These are phyloP conservation scores for Kuraishia cidri DNA, from an alignment of 805 yeast species.

Conservation along the genomic window DNA sequence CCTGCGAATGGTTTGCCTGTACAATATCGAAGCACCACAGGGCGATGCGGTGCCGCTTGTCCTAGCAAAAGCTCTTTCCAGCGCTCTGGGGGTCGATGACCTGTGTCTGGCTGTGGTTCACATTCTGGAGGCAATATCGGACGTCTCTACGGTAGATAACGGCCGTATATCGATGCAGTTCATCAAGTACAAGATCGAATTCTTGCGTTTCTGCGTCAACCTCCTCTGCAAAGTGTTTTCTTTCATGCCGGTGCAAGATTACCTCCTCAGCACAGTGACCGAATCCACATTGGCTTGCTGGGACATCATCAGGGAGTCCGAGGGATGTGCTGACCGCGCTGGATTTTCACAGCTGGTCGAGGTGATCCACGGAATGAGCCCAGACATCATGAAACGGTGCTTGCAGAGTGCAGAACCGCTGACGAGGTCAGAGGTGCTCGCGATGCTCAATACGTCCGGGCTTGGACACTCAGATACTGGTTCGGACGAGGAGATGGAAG, in stretches of 20 bases:
- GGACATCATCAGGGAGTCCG: constrained; percentile 5
- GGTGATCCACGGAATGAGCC: constrained; percentile 1
- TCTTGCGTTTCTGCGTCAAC: constrained; percentile 12
- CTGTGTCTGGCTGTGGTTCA: constrained; percentile 13
- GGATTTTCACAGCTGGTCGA: not conserved
- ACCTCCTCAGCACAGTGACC: constrained; percentile 11
- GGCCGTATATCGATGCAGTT: constrained; percentile 19
- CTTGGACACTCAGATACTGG: not conserved
- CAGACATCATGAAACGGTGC: not conserved
- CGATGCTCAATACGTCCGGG: not conserved
- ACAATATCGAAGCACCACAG: too few species aligned
- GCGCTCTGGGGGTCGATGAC: constrained; percentile 14
- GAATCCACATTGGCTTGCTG: constrained; percentile 14
- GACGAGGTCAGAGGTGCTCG: not conserved
- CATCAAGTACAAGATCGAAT: constrained; percentile 13
- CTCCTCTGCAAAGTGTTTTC: constrained; percentile 4
- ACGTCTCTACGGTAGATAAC: constrained; percentile 16
- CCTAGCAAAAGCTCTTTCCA: too few species aligned
- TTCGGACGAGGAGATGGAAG: constrained; percentile 1
- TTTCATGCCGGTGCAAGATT: constrained; percentile 8
- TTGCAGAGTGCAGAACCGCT: not conserved
- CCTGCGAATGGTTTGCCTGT: constrained; percentile 14
- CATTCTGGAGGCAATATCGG: constrained; percentile 11
- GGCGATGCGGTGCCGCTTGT: too few species aligned
- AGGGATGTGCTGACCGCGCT: not conserved